Evolutionary conservation across 148 eudicot species (phyloP).

Genomic region (Fagopyrum esculentum): DNA sequence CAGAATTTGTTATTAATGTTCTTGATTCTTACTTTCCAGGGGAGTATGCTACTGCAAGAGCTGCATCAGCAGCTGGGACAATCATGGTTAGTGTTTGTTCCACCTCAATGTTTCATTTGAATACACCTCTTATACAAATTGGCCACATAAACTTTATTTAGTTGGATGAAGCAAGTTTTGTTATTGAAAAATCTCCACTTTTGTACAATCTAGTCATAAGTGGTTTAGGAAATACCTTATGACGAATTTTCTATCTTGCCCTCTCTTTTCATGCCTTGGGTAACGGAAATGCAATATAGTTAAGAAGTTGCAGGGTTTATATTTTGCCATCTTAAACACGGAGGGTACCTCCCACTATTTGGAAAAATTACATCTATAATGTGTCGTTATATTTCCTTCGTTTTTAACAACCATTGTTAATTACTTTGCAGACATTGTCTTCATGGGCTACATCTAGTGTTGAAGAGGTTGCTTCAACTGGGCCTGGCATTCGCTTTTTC

Average conservation of each 20-base stretch:
- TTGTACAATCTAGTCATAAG: too few species aligned
- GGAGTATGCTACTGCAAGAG: conserved; percentile 96
- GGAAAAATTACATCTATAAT: not conserved
- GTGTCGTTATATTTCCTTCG: not conserved
- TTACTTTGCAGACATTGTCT: conserved; percentile 63
- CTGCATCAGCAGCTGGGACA: conserved; percentile 90
- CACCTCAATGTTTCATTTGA: not conserved
- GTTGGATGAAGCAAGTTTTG: not conserved
- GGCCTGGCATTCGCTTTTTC: conserved; percentile 98
- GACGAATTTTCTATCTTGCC: not conserved
- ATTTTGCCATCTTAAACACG: not conserved
- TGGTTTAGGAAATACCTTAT: not conserved
- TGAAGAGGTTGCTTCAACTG: conserved; percentile 98
- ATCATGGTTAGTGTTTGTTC: conserved; percentile 51
- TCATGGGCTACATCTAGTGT: conserved; percentile 99
- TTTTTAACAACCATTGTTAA: not conserved
- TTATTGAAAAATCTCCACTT: not conserved
- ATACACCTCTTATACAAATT: not conserved
- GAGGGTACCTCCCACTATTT: not conserved
- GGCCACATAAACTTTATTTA: not conserved
- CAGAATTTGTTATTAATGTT: not conserved
- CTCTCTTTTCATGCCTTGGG: too few species aligned
- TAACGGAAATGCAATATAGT: not conserved
- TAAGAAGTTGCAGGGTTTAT: not conserved
- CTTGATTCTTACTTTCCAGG: conserved; percentile 39